phyloP scores from a whole-genome alignment of 2,329 filamentous ascomycete species.

The Exophiala aquamarina region DNA sequence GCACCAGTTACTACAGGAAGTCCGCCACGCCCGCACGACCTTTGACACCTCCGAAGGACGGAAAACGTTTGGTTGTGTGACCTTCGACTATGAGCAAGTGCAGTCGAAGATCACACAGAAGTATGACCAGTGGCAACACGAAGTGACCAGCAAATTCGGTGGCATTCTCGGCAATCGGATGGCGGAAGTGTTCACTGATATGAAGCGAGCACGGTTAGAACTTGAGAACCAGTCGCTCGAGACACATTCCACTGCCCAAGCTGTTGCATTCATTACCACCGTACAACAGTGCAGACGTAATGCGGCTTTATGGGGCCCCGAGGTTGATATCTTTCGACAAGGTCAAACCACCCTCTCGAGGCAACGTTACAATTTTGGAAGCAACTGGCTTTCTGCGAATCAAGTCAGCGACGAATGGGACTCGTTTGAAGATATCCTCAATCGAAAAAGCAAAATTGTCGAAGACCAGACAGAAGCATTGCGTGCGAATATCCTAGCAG shows the following conservation, averaged over 20 bases:
- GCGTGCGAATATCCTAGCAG: slow-evolving; percentile 88
- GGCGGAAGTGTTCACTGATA: slow-evolving; percentile 87
- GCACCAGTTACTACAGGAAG: slow-evolving; percentile 95
- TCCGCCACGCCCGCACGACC: slow-evolving; percentile 89
- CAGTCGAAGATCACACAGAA: slow-evolving; percentile 98
- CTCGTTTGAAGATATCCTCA: slow-evolving; percentile 85
- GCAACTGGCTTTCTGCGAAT: slow-evolving; percentile 92
- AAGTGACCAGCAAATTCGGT: slow-evolving; percentile 92
- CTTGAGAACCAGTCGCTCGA: slow-evolving; percentile 91
- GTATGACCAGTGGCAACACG: slow-evolving; percentile 99
- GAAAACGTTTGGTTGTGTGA: slow-evolving; percentile 88
- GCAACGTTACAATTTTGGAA: slow-evolving; percentile 89
- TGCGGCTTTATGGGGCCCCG: slow-evolving; percentile 89
- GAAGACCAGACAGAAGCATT: slow-evolving; percentile 94
- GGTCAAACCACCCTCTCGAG: slow-evolving; percentile 89
- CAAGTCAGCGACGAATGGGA: slow-evolving; percentile 97
- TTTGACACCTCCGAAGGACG: slow-evolving; percentile 97
- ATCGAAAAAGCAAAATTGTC: slow-evolving; percentile 90
- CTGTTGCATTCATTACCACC: slow-evolving; percentile 96
- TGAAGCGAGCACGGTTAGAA: slow-evolving; percentile 85
- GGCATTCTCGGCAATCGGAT: slow-evolving; percentile 83
- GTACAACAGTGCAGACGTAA: slow-evolving; percentile 95
- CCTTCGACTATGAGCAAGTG: slow-evolving; percentile 97
- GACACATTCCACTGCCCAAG: slow-evolving; percentile 91
- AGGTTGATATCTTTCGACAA: slow-evolving; percentile 93